phyloP scores from a whole-genome alignment of 306 rosid genomes.

The Medicago arabica region DNA sequence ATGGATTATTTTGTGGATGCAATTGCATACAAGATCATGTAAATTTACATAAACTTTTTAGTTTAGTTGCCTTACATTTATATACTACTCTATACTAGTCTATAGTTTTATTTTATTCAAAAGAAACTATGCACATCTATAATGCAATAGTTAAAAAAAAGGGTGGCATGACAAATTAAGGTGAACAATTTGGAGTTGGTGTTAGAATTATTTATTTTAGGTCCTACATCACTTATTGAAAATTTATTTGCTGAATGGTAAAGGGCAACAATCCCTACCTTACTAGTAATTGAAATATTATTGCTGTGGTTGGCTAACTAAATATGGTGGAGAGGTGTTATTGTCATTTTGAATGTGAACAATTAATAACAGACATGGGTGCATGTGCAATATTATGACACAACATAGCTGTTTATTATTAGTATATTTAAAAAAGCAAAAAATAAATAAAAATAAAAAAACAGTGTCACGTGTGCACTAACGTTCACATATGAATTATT shows the following conservation, averaged over 20 bases:
- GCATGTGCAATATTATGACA: conserved; percentile 7
- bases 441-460: not conserved
- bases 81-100: too few species aligned
- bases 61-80: too few species aligned
- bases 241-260: too few species aligned
- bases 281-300: not conserved
- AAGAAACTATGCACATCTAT: not conserved
- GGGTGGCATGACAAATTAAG: not conserved
- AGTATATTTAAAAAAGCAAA: not conserved
- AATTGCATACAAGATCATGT: too few species aligned
- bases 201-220: not conserved
- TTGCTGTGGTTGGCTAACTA: not conserved
- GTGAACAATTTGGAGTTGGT: conserved; percentile 13
- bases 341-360: not conserved
- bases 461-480: not conserved
- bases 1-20: too few species aligned
- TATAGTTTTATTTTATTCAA: not conserved
- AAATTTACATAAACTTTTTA: too few species aligned
- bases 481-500: not conserved
- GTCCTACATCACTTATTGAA: conserved; percentile 25
- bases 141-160: too few species aligned
- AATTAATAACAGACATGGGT: conserved; percentile 2
- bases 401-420: not conserved
- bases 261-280: too few species aligned
- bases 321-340: not conserved